A percentile compares a stretch with the other conserved stretches of the same genome.
phyloP scores from a whole-genome alignment of 495 filamentous ascomycete genomes.

The Talaromyces stipitatus region DNA sequence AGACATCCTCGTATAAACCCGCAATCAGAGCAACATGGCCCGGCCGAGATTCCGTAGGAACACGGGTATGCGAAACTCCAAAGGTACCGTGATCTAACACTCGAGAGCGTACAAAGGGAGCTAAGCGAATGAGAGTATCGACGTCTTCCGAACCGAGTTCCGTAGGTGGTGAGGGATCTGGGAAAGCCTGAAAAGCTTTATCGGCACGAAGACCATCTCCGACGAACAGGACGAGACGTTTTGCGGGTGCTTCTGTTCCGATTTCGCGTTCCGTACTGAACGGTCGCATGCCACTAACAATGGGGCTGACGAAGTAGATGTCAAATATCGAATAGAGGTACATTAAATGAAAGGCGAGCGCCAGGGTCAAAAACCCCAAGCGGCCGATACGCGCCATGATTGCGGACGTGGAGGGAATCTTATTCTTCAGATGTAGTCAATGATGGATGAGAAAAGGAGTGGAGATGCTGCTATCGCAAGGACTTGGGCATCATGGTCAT shows the following conservation, averaged over 20 bases:
- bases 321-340: constrained; percentile 98
- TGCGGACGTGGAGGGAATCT: constrained; percentile 10
- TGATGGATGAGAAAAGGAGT: not conserved
- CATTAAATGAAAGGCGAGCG: constrained; percentile 86
- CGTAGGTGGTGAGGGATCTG: constrained; percentile 72
- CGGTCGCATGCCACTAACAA: constrained; percentile 89
- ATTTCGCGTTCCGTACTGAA: constrained; percentile 59
- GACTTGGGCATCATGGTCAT: not conserved
- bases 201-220: constrained; percentile 97
- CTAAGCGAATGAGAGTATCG: constrained; percentile 59
- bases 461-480: not conserved
- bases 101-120: constrained; percentile 88
- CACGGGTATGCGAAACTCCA: constrained; percentile 94
- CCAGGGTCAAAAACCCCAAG: constrained; percentile 82
- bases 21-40: constrained; percentile 98
- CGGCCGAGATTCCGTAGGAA: constrained; percentile 94
- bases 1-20: constrained; percentile 97
- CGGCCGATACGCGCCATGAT: constrained; percentile 76
- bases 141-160: constrained; percentile 36
- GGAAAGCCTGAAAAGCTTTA: constrained; percentile 93
- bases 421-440: not conserved
- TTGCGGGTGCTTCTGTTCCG: constrained; percentile 66
- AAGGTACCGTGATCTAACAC: constrained; percentile 92
- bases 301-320: constrained; percentile 97
- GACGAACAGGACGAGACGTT: constrained; percentile 88